Evolutionary conservation across 163 green algal genomes (phyloP).

Genomic region (Scenedesmus sp.): DNA sequence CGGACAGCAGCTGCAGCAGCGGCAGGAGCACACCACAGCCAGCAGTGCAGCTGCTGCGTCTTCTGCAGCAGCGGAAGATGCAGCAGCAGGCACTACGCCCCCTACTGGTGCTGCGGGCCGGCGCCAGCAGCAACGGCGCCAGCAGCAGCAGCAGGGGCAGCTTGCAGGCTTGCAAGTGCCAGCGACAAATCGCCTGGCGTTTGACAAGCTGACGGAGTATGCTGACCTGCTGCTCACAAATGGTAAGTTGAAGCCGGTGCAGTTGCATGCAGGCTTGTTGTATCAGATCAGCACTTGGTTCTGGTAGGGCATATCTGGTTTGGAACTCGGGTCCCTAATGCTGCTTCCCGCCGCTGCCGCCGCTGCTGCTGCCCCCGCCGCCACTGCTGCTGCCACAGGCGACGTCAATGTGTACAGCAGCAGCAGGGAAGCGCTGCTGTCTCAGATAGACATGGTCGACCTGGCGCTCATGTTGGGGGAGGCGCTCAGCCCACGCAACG

Average conservation of each 20-base stretch:
- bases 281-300: not conserved
- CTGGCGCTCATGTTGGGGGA: constrained; percentile 31
- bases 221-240: constrained; percentile 66
- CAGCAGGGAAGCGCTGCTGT: constrained; percentile 10
- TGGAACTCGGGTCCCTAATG: not conserved
- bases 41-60: not conserved
- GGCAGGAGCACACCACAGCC: constrained; percentile 2
- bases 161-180: not conserved
- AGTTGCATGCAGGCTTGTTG: not conserved
- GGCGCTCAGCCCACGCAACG: not conserved
- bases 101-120: not conserved
- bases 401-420: constrained; percentile 24
- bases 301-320: too few relatives aligned
- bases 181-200: constrained; percentile 57
- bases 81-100: not conserved
- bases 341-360: not conserved
- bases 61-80: constrained; percentile 5
- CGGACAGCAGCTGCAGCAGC: not conserved
- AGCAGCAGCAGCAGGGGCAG: not conserved
- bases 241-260: not conserved
- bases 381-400: not conserved
- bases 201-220: constrained; percentile 70
- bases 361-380: not conserved
- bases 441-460: constrained; percentile 30
- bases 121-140: not conserved